phyloP scores from a whole-genome alignment of 306 rosid species.

The Cucumis cinereus region DNA sequence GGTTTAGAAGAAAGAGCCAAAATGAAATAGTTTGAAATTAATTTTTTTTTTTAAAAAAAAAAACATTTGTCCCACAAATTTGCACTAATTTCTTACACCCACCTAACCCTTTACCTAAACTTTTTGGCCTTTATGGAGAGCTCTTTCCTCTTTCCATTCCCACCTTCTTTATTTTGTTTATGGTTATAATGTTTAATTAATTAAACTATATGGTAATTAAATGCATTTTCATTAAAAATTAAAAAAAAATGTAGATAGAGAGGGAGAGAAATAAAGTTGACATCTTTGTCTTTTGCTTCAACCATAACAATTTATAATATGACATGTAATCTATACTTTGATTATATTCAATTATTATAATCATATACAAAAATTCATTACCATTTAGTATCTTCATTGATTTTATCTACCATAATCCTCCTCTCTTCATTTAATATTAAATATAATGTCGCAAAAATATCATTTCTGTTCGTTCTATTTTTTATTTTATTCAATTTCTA shows the following conservation, averaged over 20 bases:
- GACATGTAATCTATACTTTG: background rate
- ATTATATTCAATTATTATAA: conserved; percentile 1
- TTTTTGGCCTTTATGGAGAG: conserved; percentile 32
- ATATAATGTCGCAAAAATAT: background rate
- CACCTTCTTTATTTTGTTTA: background rate
- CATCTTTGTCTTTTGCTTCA: background rate
- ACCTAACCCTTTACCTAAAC: conserved; percentile 35
- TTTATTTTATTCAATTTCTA: no score
- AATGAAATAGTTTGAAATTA: background rate
- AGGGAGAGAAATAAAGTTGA: background rate
- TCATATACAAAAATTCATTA: background rate
- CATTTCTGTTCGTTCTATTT: no score
- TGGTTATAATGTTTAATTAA: background rate
- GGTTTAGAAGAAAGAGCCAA: background rate
- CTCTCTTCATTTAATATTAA: background rate
- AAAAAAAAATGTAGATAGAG: background rate
- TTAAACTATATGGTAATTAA: background rate
- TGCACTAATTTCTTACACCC: conserved; percentile 19
- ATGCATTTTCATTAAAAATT: background rate
- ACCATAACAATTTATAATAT: background rate
- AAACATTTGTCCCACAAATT: conserved; percentile 24
- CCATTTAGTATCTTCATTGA: background rate
- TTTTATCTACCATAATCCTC: background rate
- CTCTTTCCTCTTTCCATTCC: background rate
- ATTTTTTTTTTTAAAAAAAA: background rate